These are phyloP conservation scores for Botrytis pseudocinerea DNA, from an alignment of 2,329 filamentous ascomycete species.

Conservation along the genomic window DNA sequence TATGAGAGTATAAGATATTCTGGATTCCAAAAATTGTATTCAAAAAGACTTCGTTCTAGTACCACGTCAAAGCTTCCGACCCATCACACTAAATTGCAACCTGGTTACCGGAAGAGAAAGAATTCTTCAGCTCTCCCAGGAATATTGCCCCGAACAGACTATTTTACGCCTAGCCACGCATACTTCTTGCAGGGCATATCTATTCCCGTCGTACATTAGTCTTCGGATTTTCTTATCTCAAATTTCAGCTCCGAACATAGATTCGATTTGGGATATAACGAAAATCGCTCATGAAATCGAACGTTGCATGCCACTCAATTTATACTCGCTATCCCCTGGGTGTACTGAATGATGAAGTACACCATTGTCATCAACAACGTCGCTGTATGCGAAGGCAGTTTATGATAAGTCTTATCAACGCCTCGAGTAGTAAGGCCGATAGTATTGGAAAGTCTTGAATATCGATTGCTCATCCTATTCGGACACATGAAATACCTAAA, in stretches of 20 bases:
- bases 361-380: slow-evolving; percentile 10
- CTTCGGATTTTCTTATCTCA: slow-evolving; percentile 16
- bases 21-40: neutral
- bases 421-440: neutral
- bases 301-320: neutral
- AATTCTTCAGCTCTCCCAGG: slow-evolving; percentile 10
- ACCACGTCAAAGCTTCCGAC: slow-evolving; percentile 1
- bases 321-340: neutral
- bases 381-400: slow-evolving; percentile 2
- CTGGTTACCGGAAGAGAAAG: slow-evolving; percentile 3
- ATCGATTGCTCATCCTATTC: neutral
- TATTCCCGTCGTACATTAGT: slow-evolving; percentile 11
- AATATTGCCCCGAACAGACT: neutral
- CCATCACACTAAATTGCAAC: slow-evolving; percentile 6
- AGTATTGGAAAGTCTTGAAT: neutral
- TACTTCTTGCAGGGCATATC: neutral
- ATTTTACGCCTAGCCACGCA: neutral
- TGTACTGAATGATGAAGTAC: slow-evolving; percentile 5
- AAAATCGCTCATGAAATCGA: neutral
- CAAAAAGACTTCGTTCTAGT: slow-evolving; percentile 3
- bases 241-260: slow-evolving; percentile 16
- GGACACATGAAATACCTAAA: slow-evolving; percentile 19
- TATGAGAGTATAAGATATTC: slow-evolving; percentile 16
- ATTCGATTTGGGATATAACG: slow-evolving; percentile 5
- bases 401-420: slow-evolving; percentile 4